Evolutionary conservation across 495 filamentous ascomycete genomes (phyloP), one percentile per base, ranked within the genome.

Genomic region (Daldinia loculata): DNA sequence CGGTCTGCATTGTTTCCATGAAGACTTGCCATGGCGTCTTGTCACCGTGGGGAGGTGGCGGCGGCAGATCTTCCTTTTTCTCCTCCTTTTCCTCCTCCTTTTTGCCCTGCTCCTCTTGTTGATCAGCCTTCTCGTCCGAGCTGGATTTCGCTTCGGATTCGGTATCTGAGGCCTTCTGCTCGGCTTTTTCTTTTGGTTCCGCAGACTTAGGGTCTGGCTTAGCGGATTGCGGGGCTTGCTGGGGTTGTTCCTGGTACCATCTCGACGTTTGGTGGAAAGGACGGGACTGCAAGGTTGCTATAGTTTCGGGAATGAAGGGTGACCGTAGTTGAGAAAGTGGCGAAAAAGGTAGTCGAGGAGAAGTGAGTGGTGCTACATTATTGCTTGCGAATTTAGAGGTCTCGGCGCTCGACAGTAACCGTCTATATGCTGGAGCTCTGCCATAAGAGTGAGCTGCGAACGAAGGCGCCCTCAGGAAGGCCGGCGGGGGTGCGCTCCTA

Each of bases 1-100:
- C 95, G 56, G 85, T 84, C 75, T 92, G 88, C 78, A 99, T 88
- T 60, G 95, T 99, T 73, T 99, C 95, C 66, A 93, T 92, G 84
- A 99, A 99, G 41, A 99, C 95, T 80, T 97, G 93, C 92, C 95
- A 97, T 34, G 95, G 95, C 7, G 95, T 92, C 83, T 99, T 99
- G 81, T 97, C 93, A 66, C 95, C 96, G 74, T 99, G 96, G 6
- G 95, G 95, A 22, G 95, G 95, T 6, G 95, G 96, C 22, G 92
- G 91, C 7, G 95, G 91, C n/a, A 89, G 83, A 67, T 95, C 89
- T 78, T 94, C 89, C 68, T 90, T 86, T 71, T 89, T 85, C 73
- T 90, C 78, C 36, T 90, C 89, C 68, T 90, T 86, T 71, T 89
- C 85, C 73, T 90, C 78, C 36, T 90, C 79, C 62, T 88, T 78